phyloP scores from a whole-genome alignment of 2,329 filamentous ascomycete species.

The Uncinocarpus reesii region DNA sequence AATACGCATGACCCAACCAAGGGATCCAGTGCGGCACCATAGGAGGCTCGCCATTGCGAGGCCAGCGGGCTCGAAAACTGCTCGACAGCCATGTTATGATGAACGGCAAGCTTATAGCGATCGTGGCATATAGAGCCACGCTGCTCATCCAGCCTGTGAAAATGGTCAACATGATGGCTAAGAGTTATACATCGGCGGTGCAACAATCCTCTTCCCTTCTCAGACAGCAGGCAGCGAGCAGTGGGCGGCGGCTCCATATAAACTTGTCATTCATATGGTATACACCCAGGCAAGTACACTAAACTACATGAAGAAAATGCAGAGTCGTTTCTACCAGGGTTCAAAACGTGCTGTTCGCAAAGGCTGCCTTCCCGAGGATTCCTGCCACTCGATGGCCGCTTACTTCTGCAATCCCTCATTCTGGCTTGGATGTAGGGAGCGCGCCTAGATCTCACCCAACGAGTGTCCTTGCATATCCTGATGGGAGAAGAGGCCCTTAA shows the following conservation, averaged over 20 bases:
- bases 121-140: background rate
- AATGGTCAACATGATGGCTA: constrained; percentile 1
- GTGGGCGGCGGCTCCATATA: background rate
- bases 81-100: constrained; percentile 8
- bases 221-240: background rate
- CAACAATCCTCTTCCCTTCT: background rate
- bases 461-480: no score
- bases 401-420: no score
- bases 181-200: background rate
- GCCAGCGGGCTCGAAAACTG: constrained; percentile 3
- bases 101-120: constrained; percentile 2
- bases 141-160: background rate
- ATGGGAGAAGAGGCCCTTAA: no score
- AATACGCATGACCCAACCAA: constrained; percentile 8
- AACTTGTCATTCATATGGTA: background rate
- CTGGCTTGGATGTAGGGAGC: no score
- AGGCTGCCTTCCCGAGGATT: background rate
- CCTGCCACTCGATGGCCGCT: background rate
- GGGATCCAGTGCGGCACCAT: constrained; percentile 12
- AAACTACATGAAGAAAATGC: constrained; percentile 3
- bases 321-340: background rate
- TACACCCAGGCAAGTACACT: background rate
- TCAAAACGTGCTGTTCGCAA: background rate
- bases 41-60: constrained; percentile 9
- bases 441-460: no score